Evolutionary conservation across 768 basidiomycete genomes (phyloP).

Genomic region (Leucocoprinus birnbaumii): DNA sequence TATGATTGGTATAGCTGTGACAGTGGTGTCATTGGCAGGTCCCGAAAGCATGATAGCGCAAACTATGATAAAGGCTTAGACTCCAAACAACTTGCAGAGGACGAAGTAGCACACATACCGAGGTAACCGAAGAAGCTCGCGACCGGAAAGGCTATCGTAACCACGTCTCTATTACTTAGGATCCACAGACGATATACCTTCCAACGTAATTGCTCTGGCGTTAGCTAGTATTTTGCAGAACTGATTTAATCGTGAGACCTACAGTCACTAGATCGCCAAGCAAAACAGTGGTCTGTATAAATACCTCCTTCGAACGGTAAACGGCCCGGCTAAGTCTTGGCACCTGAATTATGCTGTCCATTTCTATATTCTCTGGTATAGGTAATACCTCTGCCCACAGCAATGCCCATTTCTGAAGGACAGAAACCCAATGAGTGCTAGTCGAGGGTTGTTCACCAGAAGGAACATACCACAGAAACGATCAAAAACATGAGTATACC

Average conservation of each 20-base stretch:
- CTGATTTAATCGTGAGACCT: not conserved
- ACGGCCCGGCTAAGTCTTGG: not conserved
- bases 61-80: too few relatives aligned
- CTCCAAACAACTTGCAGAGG: too few relatives aligned
- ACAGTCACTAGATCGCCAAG: not conserved
- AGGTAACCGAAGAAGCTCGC: not conserved
- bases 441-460: too few relatives aligned
- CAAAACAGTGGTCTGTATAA: not conserved
- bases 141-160: not conserved
- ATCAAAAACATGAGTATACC: not conserved
- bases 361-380: not conserved
- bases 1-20: not conserved
- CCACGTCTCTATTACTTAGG: not conserved
- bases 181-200: conserved; percentile 2
- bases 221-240: too few relatives aligned
- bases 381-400: conserved; percentile 1
- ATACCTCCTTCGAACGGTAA: not conserved
- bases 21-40: not conserved
- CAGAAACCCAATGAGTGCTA: too few relatives aligned
- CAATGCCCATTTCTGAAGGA: not conserved
- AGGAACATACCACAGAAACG: not conserved
- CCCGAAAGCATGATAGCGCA: not conserved
- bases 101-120: not conserved
- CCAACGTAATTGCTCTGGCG: too few relatives aligned
- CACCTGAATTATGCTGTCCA: not conserved